Evolutionary conservation across 345 rosid species (phyloP).

Genomic region (Eucalyptus rudis): DNA sequence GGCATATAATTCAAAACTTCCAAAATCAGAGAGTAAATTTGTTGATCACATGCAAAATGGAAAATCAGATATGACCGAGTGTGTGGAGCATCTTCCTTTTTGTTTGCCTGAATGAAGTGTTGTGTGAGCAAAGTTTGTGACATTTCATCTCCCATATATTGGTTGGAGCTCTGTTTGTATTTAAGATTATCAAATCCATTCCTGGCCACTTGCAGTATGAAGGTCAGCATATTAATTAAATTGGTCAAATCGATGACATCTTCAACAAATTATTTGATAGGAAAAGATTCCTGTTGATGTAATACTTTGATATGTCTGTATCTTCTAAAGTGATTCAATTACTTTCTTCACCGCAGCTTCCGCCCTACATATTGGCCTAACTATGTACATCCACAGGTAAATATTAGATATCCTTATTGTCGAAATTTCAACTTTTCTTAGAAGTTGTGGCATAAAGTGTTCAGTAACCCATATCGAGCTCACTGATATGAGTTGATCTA

Average conservation of each 20-base stretch:
- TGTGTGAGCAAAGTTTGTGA: not conserved
- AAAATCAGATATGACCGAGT: not conserved
- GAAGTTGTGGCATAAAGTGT: not conserved
- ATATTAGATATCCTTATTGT: not conserved
- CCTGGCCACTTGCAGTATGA: not conserved
- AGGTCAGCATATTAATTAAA: not conserved
- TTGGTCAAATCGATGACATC: not conserved
- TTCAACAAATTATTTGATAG: not conserved
- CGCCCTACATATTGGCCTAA: slow-evolving; percentile 6
- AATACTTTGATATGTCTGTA: not conserved
- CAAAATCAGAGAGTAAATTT: not conserved
- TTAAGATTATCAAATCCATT: not conserved
- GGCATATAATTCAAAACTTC: not conserved
- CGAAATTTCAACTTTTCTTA: not conserved
- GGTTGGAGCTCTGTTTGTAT: not conserved
- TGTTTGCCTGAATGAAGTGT: not conserved
- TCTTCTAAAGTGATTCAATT: not conserved
- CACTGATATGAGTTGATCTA: not conserved
- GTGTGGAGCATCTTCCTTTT: not conserved
- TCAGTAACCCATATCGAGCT: not conserved
- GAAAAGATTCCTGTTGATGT: not conserved
- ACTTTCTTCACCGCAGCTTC: slow-evolving; percentile 6
- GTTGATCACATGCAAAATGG: not conserved
- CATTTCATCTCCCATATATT: not conserved
- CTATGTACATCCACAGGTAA: slow-evolving; percentile 11